A percentile compares a stretch with the other conserved stretches of the same genome.
phyloP scores from a whole-genome alignment of 2,329 filamentous ascomycete genomes.

The Huntiella moniliformis region DNA sequence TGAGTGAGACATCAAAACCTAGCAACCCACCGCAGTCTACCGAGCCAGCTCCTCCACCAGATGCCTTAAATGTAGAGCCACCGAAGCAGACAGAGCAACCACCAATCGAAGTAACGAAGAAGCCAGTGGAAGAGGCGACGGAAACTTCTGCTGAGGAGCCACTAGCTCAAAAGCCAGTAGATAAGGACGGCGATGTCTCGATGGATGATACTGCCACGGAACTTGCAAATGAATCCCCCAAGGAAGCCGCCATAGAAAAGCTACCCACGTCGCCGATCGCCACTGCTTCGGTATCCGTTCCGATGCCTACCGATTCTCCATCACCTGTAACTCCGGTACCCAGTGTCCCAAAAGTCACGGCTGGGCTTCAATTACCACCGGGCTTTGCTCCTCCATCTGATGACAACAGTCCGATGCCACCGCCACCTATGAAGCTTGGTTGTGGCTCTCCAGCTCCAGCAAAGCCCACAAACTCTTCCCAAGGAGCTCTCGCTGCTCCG shows the following conservation, averaged over 20 bases:
- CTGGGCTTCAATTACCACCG: conserved; percentile 9
- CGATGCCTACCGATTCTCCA: neutral
- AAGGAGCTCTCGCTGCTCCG: conserved; percentile 22
- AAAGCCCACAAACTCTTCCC: conserved; percentile 2
- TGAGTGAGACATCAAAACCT: too few relatives aligned
- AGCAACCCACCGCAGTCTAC: too few relatives aligned
- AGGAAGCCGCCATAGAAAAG: too few relatives aligned
- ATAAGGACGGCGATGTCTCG: conserved; percentile 5
- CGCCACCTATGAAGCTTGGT: neutral
- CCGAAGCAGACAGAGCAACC: neutral
- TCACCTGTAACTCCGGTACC: neutral
- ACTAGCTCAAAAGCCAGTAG: neutral
- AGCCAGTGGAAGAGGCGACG: neutral
- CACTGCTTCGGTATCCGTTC: neutral
- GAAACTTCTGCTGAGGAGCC: too few relatives aligned
- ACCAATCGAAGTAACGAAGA: neutral
- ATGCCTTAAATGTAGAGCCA: neutral
- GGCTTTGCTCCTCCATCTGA: conserved; percentile 8
- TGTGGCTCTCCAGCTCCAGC: conserved; percentile 1
- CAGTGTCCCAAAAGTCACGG: neutral
- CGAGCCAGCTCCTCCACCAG: neutral
- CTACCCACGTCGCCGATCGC: too few relatives aligned
- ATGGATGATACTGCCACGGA: conserved; percentile 3
- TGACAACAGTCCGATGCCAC: conserved; percentile 6
- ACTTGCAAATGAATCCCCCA: neutral